phyloP scores from a whole-genome alignment of 1,284 basidiomycete genomes.

The Marasmius fiardii region DNA sequence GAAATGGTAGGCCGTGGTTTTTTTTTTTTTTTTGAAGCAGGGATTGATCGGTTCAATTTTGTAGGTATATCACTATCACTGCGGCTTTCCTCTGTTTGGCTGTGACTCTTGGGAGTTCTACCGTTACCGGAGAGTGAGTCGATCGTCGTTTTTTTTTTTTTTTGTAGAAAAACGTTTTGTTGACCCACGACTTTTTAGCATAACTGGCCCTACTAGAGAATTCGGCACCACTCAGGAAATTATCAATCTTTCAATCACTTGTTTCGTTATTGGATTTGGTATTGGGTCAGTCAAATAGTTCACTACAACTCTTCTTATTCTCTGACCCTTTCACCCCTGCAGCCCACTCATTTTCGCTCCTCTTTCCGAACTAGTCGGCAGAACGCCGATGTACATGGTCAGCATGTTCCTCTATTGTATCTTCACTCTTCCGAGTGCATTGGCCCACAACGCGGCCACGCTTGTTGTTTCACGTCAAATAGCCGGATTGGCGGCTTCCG shows the following conservation, averaged over 20 bases:
- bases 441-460: slow-evolving; percentile 55
- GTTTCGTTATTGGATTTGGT: slow-evolving; percentile 38
- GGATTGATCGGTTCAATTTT: background rate
- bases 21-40: background rate
- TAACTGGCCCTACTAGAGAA: slow-evolving; percentile 28
- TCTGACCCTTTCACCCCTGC: too few relatives aligned
- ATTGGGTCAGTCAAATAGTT: slow-evolving; percentile 24
- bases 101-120: slow-evolving; percentile 35
- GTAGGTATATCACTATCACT: slow-evolving; percentile 31
- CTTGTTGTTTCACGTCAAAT: slow-evolving; percentile 63
- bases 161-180: background rate
- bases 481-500: slow-evolving; percentile 51
- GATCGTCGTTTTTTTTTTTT: background rate
- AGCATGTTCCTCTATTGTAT: slow-evolving; percentile 58
- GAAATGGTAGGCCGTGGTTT: slow-evolving; percentile 28
- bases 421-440: slow-evolving; percentile 59
- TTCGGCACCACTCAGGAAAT: slow-evolving; percentile 29
- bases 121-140: slow-evolving; percentile 36
- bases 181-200: slow-evolving; percentile 18
- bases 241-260: slow-evolving; percentile 33
- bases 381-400: slow-evolving; percentile 49
- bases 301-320: too few relatives aligned
- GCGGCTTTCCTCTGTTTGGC: slow-evolving; percentile 32
- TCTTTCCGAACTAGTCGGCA: slow-evolving; percentile 42
- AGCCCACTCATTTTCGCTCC: slow-evolving; percentile 35